Evolutionary conservation across 176 grass and related monocot genomes (phyloP), one percentile per base, ranked within the genome.

Genomic region (Eragrostis curvula): DNA sequence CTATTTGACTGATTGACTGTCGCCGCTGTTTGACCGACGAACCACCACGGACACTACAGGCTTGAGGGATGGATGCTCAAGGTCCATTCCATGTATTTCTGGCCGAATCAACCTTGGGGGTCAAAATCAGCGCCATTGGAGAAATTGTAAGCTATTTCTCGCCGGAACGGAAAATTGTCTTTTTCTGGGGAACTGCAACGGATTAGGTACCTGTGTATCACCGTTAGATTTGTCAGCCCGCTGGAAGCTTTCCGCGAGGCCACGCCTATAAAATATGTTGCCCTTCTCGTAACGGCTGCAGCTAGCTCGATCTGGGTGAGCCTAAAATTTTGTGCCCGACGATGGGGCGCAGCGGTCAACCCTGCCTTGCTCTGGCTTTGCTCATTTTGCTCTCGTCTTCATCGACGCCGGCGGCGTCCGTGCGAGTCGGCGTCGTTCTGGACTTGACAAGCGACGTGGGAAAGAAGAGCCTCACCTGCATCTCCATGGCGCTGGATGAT

Each of bases 371-470:
- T 74, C 71, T 66, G 15, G 45, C 60, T 52, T n/a, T 49, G 59
- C 79, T 77, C 12, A 24, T 16, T 16, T 12, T 78, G 41, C 65
- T 78, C 65, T 1, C 47, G 24, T 21, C 17, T 7, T 17, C 41
- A 13, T 12, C 73, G 30, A 7, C 59, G 55, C 7, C 56, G 24
- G 17, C 79, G 32, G 46, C 20, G 53, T 7, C 61, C 3, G 64
- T 87, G 28, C 46, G 70, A 11, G 87, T 89, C 44, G 90, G 90
- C 41, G 80, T 93, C 12, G 63, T 93, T 45, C 70, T 89, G 29
- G 57, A 85, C 81, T 25, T 81, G 14, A 17, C 21, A 41, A 71
- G 69, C 21, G 39, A 29, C 39, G 16, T 5, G 0, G 90, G 87
- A 21, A 89, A 74, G 78, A 53, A 55, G 56, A 72, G 48, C 46